Conservation (phyloP, 352 stramenopile species). For the Phytophthora sansomeana region DNA sequence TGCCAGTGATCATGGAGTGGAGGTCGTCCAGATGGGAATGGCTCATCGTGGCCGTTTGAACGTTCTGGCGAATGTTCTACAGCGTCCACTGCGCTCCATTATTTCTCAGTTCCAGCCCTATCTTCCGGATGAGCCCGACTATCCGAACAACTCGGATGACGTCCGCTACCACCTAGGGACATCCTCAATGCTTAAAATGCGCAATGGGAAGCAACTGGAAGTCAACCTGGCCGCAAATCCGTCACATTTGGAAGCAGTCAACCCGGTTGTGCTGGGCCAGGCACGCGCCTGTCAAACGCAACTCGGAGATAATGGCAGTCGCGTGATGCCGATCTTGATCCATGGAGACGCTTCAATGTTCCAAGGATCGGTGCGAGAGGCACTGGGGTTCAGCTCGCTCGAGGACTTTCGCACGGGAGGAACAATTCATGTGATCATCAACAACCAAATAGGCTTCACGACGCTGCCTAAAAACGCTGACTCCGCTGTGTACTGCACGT, state of each 20-base stretch:
- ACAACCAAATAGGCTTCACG: conserved; percentile 99
- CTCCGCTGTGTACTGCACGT: conserved; percentile 97
- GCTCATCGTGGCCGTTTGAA: conserved; percentile 98
- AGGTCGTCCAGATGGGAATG: conserved; percentile 99
- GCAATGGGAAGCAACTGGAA: conserved; percentile 68
- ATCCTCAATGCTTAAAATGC: conserved; percentile 74
- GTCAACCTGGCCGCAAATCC: conserved; percentile 97
- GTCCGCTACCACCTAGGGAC: conserved; percentile 91
- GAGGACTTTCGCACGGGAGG: conserved; percentile 96
- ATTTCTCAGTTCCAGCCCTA: conserved; percentile 90
- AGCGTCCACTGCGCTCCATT: conserved; percentile 97
- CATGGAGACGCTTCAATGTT: conserved; percentile 97
- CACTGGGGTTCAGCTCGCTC: conserved; percentile 89
- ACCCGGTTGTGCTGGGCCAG: conserved; percentile 97
- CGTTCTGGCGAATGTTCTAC: conserved; percentile 98
- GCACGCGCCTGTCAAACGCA: conserved; percentile 93
- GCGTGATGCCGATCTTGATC: conserved; percentile 97
- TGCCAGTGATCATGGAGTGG: conserved; percentile 95
- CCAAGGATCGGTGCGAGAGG: conserved; percentile 84
- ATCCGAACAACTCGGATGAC: conserved; percentile 91
- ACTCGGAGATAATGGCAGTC: conserved; percentile 80
- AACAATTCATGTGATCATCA: conserved; percentile 99
- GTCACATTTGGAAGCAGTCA: conserved; percentile 99
- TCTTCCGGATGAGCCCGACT: conserved; percentile 83
- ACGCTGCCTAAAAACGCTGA: conserved; percentile 97